phyloP scores from a whole-genome alignment of 2,329 filamentous ascomycete genomes.

The Fusarium foetens region DNA sequence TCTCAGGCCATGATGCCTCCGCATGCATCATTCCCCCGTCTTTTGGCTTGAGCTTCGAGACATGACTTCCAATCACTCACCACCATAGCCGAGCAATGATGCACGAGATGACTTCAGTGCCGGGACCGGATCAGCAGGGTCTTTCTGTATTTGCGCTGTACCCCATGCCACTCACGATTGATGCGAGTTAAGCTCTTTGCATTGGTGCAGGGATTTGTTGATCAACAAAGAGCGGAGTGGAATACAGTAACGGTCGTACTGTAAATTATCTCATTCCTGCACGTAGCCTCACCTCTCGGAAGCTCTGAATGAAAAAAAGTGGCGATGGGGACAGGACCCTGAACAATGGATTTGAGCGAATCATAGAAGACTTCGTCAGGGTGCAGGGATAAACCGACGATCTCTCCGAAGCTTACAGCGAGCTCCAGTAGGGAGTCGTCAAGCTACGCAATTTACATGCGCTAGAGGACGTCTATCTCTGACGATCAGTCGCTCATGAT shows the following conservation, averaged over 20 bases:
- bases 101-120: conserved; percentile 37
- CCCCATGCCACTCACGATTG: conserved; percentile 8
- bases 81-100: conserved; percentile 16
- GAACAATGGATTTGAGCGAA: conserved; percentile 24
- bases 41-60: conserved; percentile 20
- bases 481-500: conserved; percentile 35
- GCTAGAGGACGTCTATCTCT: conserved; percentile 42
- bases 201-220: conserved; percentile 4
- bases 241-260: conserved; percentile 22
- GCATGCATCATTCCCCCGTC: conserved; percentile 32
- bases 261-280: conserved; percentile 29
- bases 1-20: conserved; percentile 23
- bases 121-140: conserved; percentile 42
- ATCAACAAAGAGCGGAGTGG: conserved; percentile 9
- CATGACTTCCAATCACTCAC: conserved; percentile 18
- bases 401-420: conserved; percentile 32
- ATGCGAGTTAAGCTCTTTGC: conserved; percentile 21
- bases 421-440: conserved; percentile 14
- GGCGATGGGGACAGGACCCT: conserved; percentile 39
- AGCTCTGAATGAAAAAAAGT: not conserved
- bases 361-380: conserved; percentile 18
- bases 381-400: conserved; percentile 25
- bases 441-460: conserved; percentile 42
- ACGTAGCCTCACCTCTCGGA: conserved; percentile 24
- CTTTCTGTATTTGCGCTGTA: conserved; percentile 27